Evolutionary conservation across 2,329 filamentous ascomycete species (phyloP).

Genomic region (Helotiales sp.): DNA sequence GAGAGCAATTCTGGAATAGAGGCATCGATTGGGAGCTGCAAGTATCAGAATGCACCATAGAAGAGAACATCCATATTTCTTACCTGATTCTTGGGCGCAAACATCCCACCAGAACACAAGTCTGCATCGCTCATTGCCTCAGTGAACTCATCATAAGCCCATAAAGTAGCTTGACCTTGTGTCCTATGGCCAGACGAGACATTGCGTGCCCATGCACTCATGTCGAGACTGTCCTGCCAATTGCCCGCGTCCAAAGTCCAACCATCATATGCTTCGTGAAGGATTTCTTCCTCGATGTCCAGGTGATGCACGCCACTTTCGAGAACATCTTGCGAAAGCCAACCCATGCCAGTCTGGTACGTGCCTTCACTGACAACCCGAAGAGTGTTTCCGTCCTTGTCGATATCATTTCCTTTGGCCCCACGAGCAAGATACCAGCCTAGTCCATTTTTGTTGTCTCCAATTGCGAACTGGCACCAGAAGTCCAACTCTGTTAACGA

Average conservation of each 20-base stretch:
- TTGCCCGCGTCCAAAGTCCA: constrained; percentile 67
- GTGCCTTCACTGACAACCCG: constrained; percentile 81
- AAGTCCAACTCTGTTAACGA: constrained; percentile 84
- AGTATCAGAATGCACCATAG: background rate
- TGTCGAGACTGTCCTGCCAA: constrained; percentile 47
- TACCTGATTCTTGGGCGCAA: constrained; percentile 30
- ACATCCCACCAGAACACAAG: constrained; percentile 41
- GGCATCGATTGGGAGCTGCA: constrained; percentile 29
- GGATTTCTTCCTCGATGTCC: constrained; percentile 59
- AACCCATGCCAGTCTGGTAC: constrained; percentile 76
- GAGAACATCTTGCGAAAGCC: constrained; percentile 63
- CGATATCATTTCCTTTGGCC: constrained; percentile 69
- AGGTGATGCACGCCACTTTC: constrained; percentile 38
- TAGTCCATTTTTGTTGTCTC: constrained; percentile 82
- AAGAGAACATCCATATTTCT: background rate
- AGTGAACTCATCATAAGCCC: constrained; percentile 53
- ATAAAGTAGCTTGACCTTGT: constrained; percentile 42
- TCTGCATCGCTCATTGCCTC: constrained; percentile 68
- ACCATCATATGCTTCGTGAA: constrained; percentile 64
- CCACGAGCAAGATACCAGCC: constrained; percentile 86
- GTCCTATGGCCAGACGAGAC: constrained; percentile 19
- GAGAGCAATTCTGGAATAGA: constrained; percentile 35
- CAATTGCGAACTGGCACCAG: constrained; percentile 96
- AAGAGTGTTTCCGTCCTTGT: constrained; percentile 65
- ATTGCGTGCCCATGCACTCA: constrained; percentile 41